Evolutionary conservation across 805 yeast genomes (phyloP), one percentile per base, ranked within the genome.

Genomic region (Candida pini): DNA sequence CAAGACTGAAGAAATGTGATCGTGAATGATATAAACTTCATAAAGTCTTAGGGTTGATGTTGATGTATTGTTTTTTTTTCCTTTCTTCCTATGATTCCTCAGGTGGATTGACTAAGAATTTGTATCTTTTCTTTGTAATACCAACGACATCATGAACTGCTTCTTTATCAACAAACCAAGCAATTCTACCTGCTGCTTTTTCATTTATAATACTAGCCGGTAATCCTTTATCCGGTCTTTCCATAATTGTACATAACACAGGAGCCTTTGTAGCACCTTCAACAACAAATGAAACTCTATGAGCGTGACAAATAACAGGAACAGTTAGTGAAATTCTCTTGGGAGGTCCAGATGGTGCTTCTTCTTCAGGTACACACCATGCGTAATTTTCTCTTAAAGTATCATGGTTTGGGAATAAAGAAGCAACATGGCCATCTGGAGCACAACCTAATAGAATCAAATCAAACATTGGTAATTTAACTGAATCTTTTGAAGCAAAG

Each of bases 401-500:
- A 47, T 85, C 92, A 53, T 85, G 92, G 55, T 82, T 81, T 16
- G 98, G 98, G 68, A 90, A 90, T 36, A 90, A 71, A n/a, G 95
- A 87, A 34, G 96, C 96, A 53, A 87, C 85, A 60, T 90, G 98
- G 16, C 98, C 98, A 60, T 90, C 98, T 3, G 97, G 97, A 1
- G 98, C 98, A 68, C 97, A 90, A 18, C 98, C 98, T 39, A 92
- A 69, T 45, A 92, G 66, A 43, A 92, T 73, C 35, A 92, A 64
- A 60, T 92, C 97, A 63, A 92, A 90, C 76, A 86, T 79, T 40
- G 98, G 98, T 42, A 90, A 71, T 62, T 89, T 88, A 37, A 92
- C 98, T 13, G 95, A 81, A 60, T 92, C 97, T 57, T 94, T 90
- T 35, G 85, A 88, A 9, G 98, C 98, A 65, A 92, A 92, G 35